Evolutionary conservation across 2,329 filamentous ascomycete species (phyloP).

Genomic region (Ampelomyces quisqualis): DNA sequence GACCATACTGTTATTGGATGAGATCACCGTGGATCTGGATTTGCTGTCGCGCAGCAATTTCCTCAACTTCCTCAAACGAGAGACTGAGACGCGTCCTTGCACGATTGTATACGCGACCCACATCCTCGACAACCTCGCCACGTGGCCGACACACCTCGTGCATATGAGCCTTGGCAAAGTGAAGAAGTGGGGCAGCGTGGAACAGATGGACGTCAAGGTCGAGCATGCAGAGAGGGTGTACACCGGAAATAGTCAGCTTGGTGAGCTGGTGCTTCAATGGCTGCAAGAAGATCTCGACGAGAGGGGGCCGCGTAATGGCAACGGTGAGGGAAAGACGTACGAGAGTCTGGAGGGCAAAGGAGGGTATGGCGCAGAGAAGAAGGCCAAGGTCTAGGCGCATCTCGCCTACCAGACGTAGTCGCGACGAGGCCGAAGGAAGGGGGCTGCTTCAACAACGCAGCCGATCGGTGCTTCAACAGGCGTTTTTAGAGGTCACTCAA

Average conservation of each 20-base stretch:
- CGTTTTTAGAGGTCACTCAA: conserved; percentile 35
- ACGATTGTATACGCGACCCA: conserved; percentile 98
- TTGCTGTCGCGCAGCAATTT: conserved; percentile 83
- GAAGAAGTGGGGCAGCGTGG: conserved; percentile 79
- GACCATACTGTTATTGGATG: conserved; percentile 86
- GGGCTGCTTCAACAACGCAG: conserved; percentile 32
- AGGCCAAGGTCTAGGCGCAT: conserved; percentile 1
- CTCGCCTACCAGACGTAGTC: not conserved
- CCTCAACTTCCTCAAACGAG: conserved; percentile 77
- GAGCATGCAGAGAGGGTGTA: conserved; percentile 38
- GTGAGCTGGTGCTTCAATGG: conserved; percentile 87
- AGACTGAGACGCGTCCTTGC: conserved; percentile 79
- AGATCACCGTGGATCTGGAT: conserved; percentile 96
- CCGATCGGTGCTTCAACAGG: conserved; percentile 18
- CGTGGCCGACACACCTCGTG: conserved; percentile 93
- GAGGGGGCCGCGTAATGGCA: conserved; percentile 71
- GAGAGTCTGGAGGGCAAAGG: conserved; percentile 59
- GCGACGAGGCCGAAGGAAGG: not conserved
- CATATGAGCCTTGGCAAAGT: conserved; percentile 91
- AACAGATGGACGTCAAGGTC: conserved; percentile 57
- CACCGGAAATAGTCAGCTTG: conserved; percentile 77
- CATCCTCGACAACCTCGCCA: conserved; percentile 90
- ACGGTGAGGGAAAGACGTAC: conserved; percentile 67
- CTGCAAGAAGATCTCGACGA: conserved; percentile 75
- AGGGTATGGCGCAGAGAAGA: conserved; percentile 63